Evolutionary conservation across 139 green algal genomes (phyloP), one percentile per base, ranked within the genome.

Genomic region (Zygnema cylindricum): DNA sequence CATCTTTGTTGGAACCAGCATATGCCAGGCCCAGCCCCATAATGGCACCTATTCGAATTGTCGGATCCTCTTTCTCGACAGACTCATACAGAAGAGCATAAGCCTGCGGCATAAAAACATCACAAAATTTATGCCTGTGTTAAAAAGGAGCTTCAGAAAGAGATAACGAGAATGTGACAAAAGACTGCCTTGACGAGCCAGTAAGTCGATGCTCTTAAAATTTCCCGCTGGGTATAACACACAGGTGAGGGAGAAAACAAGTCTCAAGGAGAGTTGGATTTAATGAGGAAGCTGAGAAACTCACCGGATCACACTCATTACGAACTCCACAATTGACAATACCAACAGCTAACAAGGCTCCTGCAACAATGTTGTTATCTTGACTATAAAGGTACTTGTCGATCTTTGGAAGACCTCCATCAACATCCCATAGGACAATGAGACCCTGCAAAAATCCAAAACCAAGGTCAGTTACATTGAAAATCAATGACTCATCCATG

Each of bases 331-430:
- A 93, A 94, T 96, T 97, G 69, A 98, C 93, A 35, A 99, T 94
- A 77, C 97, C 97, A 1, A 99, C 96, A 1, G 94, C 97, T 42
- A 99, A 93, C 90, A 98, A 91, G 0, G 96, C 97, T 11, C 97
- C 97, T 36, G 96, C 96, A 33, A 94, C 83, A 43, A 95, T 89
- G 35, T 93, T 85, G 69, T 92, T 91, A 91, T 99, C 97, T 21
- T 92, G 95, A 69, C 85, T 95, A 92, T 99, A 99, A 7, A 99
- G 92, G 92, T 98, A 99, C 93, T 98, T 98, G 95, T 99, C 97
- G 39, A 99, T 96, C 86, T 98, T 94, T 0, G 97, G 95, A 76
- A 99, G 93, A 43, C 97, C 97, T 0, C 96, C 97, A 88, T 98
- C 97, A 42, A 99, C 95, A 85, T 99, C 97, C 97, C 97, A 99